Evolutionary conservation across 2,329 filamentous ascomycete species (phyloP).

Genomic region (Colletotrichum liaoningense): DNA sequence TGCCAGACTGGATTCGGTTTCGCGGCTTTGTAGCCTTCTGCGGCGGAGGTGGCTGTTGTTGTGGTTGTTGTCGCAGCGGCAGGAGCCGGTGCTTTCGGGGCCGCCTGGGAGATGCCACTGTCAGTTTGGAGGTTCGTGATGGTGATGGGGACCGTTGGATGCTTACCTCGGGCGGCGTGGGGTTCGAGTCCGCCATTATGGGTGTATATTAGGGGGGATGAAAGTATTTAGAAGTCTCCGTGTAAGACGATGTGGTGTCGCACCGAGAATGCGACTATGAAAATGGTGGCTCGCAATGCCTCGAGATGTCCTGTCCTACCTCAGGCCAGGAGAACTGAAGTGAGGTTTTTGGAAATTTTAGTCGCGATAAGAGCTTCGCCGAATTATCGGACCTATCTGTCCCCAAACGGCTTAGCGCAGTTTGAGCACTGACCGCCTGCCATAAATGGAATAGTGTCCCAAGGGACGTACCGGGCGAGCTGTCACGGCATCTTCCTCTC

Average conservation of each 20-base stretch:
- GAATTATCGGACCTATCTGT: constrained; percentile 32
- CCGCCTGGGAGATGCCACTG: constrained; percentile 8
- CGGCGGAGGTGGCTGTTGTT: constrained; percentile 42
- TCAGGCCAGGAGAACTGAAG: neutral
- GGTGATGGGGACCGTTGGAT: neutral
- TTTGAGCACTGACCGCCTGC: constrained; percentile 4
- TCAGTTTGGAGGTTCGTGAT: constrained; percentile 8
- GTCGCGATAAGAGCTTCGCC: constrained; percentile 35
- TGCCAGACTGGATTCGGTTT: constrained; percentile 78
- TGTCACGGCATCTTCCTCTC: neutral
- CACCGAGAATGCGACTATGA: neutral
- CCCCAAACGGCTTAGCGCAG: neutral
- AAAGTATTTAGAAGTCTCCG: neutral
- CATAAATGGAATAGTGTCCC: neutral
- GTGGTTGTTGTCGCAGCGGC: constrained; percentile 28
- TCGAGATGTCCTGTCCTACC: constrained; percentile 10
- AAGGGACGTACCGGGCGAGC: neutral
- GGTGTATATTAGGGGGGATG: neutral
- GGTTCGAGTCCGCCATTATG: constrained; percentile 40
- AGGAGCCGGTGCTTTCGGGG: constrained; percentile 1
- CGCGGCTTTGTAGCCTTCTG: constrained; percentile 52
- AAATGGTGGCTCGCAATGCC: neutral
- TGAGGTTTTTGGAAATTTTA: constrained; percentile 35
- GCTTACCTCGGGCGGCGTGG: constrained; percentile 36
- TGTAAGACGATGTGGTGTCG: neutral